Evolutionary conservation across 2,329 filamentous ascomycete species (phyloP), one percentile per base, ranked within the genome.

Genomic region (Cercospora zeina): DNA sequence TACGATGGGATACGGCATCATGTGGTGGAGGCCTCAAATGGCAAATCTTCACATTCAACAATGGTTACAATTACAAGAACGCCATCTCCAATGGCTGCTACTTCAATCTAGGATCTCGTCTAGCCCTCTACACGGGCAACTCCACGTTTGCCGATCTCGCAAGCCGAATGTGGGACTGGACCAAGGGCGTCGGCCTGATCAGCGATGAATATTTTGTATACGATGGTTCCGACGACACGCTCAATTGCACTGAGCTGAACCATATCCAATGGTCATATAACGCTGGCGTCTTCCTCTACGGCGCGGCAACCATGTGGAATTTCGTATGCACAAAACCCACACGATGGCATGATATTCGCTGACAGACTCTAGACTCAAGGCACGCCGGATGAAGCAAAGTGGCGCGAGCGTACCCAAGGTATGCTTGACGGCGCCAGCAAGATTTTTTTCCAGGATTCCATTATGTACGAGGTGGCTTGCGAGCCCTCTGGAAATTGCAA

Each of bases 121-220:
- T 78, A n/a, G 76, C 69, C 3, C 70, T 71, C 31, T 78, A 78
- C 63, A 78, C 77, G 9, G 69, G 71, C n/a, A 78, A 76, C 59
- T n/a, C 65, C 61, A 87, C 83, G 0, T 89, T 89, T 68, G 65
- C 79, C 77, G 83, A 90, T 69, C 89, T 87, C 86, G 83, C 83
- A 1, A 75, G 77, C 56, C 69, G 65, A 54, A 69, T 68, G 59
- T 77, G 70, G 69, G 69, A 76, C 58, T 77, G 75, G 75, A 66
- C 67, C 6, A 62, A 57, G 7, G 73, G 75, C 1, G 75, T 86
- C 7, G 83, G 84, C 13, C 78, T 91, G 82, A 82, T 90, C 65
- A 68, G 62, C 37, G 47, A 63, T n/a, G 66, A 67, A 13, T 79
- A 75, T 70, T 74, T 78, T 60, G 77, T 78, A 70, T 81, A 73